Evolutionary conservation across 805 yeast species (phyloP).

Genomic region (Hyphopichia homilentoma): DNA sequence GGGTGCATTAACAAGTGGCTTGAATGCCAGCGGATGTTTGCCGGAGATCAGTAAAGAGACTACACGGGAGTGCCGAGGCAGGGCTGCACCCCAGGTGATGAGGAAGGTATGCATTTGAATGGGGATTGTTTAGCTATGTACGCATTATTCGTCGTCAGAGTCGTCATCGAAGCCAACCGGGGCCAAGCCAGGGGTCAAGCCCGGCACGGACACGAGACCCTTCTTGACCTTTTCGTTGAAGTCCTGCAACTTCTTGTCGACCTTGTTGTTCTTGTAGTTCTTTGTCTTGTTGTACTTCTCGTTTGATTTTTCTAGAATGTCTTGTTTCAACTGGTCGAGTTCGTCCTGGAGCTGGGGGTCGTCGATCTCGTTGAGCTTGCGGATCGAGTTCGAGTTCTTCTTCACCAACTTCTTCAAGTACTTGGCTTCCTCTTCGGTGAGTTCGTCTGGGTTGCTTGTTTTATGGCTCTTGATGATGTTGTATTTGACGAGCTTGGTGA

Average conservation of each 20-base stretch:
- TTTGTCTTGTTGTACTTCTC: slow-evolving; percentile 26
- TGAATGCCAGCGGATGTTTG: too few species aligned
- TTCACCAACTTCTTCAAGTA: slow-evolving; percentile 35
- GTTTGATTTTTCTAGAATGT: slow-evolving; percentile 20
- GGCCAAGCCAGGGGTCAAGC: slow-evolving; percentile 82
- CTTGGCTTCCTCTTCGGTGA: slow-evolving; percentile 31
- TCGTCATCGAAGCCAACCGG: slow-evolving; percentile 69
- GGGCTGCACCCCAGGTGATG: too few species aligned
- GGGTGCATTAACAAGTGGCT: too few species aligned
- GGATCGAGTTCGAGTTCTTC: slow-evolving; percentile 31
- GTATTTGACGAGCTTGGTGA: slow-evolving; percentile 34
- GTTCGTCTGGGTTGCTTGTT: slow-evolving; percentile 9
- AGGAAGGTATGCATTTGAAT: too few species aligned
- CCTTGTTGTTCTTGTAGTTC: slow-evolving; percentile 18
- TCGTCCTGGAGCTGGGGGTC: slow-evolving; percentile 28
- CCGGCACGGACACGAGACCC: slow-evolving; percentile 49
- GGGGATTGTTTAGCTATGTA: too few species aligned
- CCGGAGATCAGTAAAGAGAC: too few species aligned
- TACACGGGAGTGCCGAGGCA: too few species aligned
- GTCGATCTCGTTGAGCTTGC: slow-evolving; percentile 25
- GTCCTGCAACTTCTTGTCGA: slow-evolving; percentile 19
- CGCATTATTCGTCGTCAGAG: slow-evolving; percentile 16
- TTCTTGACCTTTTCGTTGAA: slow-evolving; percentile 38
- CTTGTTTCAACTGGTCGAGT: slow-evolving; percentile 23
- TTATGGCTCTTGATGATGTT: slow-evolving; percentile 34